These are phyloP conservation scores for Globisporangium irregulare DNA, from an alignment of 352 stramenopile genomes.

Conservation along the genomic window DNA sequence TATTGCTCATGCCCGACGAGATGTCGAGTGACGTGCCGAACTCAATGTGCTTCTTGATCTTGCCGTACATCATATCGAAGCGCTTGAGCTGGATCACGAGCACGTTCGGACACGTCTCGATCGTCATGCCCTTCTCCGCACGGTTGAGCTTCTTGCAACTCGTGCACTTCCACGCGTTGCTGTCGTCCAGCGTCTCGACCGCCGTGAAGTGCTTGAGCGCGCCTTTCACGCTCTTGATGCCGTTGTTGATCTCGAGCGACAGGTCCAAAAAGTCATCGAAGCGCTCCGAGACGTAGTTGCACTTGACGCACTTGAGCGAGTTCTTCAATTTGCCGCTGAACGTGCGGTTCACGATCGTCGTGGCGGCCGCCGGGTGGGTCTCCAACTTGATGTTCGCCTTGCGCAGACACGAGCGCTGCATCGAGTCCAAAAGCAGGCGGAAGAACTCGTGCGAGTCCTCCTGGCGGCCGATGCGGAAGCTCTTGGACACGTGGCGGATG, in stretches of 20 bases:
- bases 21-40: slow-evolving; percentile 77
- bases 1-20: slow-evolving; percentile 50
- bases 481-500: slow-evolving; percentile 79
- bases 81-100: slow-evolving; percentile 90
- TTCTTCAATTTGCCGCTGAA: slow-evolving; percentile 86
- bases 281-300: slow-evolving; percentile 72
- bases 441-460: slow-evolving; percentile 94
- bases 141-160: slow-evolving; percentile 72
- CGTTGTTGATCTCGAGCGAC: slow-evolving; percentile 82
- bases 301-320: slow-evolving; percentile 84
- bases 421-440: slow-evolving; percentile 80
- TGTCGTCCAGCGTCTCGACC: slow-evolving; percentile 76
- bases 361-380: slow-evolving; percentile 46
- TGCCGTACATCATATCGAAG: slow-evolving; percentile 84
- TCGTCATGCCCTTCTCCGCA: slow-evolving; percentile 81
- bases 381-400: slow-evolving; percentile 73
- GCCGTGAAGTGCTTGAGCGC: slow-evolving; percentile 84
- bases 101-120: slow-evolving; percentile 80
- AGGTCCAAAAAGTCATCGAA: slow-evolving; percentile 88
- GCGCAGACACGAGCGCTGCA: slow-evolving; percentile 77
- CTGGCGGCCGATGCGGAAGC: slow-evolving; percentile 85
- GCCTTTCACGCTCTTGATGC: slow-evolving; percentile 66
- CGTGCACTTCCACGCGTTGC: slow-evolving; percentile 86
- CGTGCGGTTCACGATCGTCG: slow-evolving; percentile 80
- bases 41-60: slow-evolving; percentile 87